phyloP scores from a whole-genome alignment of 1,284 basidiomycete genomes.

The Ustilago esculenta region DNA sequence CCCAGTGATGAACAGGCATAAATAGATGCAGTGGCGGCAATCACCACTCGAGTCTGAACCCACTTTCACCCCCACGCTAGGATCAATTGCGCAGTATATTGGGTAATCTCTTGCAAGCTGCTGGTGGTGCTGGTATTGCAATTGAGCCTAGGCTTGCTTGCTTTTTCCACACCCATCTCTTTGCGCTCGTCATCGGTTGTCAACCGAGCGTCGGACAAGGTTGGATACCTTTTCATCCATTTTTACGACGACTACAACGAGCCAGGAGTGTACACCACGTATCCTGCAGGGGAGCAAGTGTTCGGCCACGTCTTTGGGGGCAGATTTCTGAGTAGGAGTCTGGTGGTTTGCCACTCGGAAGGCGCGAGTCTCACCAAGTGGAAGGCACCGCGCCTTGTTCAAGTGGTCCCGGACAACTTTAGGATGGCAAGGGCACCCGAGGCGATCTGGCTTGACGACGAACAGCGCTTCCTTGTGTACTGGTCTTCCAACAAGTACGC shows the following conservation, averaged over 20 bases:
- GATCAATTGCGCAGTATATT: too few species aligned
- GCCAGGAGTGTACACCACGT: slow-evolving; percentile 23
- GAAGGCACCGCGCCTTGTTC: slow-evolving; percentile 8
- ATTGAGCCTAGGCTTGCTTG: slow-evolving; percentile 6
- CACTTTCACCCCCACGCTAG: too few species aligned
- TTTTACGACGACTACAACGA: slow-evolving; percentile 23
- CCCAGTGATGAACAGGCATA: too few species aligned
- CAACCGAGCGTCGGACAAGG: slow-evolving; percentile 21
- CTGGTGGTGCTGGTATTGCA: slow-evolving; percentile 15
- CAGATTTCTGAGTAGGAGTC: slow-evolving; percentile 16
- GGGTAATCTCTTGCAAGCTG: too few species aligned
- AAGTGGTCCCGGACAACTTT: slow-evolving; percentile 24
- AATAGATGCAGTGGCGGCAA: too few species aligned
- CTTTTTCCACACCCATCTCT: slow-evolving; percentile 1
- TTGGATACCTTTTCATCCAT: slow-evolving; percentile 32
- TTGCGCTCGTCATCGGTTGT: not conserved
- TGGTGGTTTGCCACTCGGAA: slow-evolving; percentile 28
- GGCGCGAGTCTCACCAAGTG: slow-evolving; percentile 27
- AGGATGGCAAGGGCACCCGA: slow-evolving; percentile 31
- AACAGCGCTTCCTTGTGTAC: slow-evolving; percentile 27
- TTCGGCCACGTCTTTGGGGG: slow-evolving; percentile 29
- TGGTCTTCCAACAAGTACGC: slow-evolving; percentile 34
- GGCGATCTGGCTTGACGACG: slow-evolving; percentile 17
- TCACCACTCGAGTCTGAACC: too few species aligned
- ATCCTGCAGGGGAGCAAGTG: slow-evolving; percentile 31